These are phyloP conservation scores for Jatropha curcas DNA, from an alignment of 345 rosid species.

Conservation along the genomic window DNA sequence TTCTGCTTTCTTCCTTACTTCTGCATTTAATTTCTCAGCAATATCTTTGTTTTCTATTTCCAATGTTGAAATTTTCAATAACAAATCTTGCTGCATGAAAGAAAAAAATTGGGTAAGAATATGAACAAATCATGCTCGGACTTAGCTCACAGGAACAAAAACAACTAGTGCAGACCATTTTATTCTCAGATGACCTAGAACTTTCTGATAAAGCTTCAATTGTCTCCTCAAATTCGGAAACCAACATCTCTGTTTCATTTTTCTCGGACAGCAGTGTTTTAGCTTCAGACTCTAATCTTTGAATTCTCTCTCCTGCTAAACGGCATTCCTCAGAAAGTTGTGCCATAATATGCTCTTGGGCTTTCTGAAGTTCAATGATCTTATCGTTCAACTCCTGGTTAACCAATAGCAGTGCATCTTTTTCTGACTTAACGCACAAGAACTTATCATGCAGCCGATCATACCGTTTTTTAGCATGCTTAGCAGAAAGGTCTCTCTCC, in stretches of 20 bases:
- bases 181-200: constrained; percentile 57
- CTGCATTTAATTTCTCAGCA: constrained; percentile 51
- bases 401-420: constrained; percentile 46
- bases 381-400: constrained; percentile 47
- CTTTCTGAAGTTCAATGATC: constrained; percentile 59
- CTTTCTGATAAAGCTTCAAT: constrained; percentile 47
- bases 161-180: constrained; percentile 45
- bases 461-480: constrained; percentile 48
- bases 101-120: constrained; percentile 24
- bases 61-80: constrained; percentile 52
- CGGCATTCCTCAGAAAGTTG: constrained; percentile 56
- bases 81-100: constrained; percentile 60
- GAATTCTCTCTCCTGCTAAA: constrained; percentile 56
- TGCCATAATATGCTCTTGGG: constrained; percentile 47
- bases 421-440: constrained; percentile 47
- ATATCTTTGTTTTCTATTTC: constrained; percentile 61
- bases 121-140: constrained; percentile 22
- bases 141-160: constrained; percentile 5
- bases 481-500: constrained; percentile 49
- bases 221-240: constrained; percentile 56
- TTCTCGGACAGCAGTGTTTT: constrained; percentile 54
- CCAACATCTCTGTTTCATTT: constrained; percentile 52
- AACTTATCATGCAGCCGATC: constrained; percentile 57
- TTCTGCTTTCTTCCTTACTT: constrained; percentile 50
- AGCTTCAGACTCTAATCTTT: constrained; percentile 63